Evolutionary conservation across 352 stramenopile genomes (phyloP).

Genomic region (Peronospora farinosa): DNA sequence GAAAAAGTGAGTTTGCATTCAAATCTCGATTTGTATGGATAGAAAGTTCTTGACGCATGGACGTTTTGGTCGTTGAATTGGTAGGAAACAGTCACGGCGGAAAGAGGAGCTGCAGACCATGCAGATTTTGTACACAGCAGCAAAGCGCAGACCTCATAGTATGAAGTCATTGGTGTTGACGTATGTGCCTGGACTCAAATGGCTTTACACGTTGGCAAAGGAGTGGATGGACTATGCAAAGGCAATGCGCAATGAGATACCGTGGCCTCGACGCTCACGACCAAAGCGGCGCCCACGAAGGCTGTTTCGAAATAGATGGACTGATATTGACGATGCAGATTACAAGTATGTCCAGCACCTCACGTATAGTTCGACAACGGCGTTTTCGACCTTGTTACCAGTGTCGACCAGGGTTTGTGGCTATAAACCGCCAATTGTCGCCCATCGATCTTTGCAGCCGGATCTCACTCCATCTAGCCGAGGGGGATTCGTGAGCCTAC

Average conservation of each 20-base stretch:
- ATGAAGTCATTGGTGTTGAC: slow-evolving; percentile 34
- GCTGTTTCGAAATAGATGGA: slow-evolving; percentile 30
- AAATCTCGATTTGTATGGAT: background rate
- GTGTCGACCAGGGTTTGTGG: background rate
- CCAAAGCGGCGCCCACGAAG: slow-evolving; percentile 22
- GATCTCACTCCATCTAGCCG: slow-evolving; percentile 34
- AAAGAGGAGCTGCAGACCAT: slow-evolving; percentile 46
- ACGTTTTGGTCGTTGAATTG: background rate
- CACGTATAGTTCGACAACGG: slow-evolving; percentile 10
- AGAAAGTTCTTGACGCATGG: background rate
- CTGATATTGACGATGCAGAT: slow-evolving; percentile 39
- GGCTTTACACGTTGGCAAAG: slow-evolving; percentile 23
- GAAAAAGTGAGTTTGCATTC: slow-evolving; percentile 23
- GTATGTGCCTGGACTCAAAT: slow-evolving; percentile 35
- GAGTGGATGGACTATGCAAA: slow-evolving; percentile 33
- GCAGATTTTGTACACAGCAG: slow-evolving; percentile 37
- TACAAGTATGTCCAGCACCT: slow-evolving; percentile 42
- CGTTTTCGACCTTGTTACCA: slow-evolving; percentile 17
- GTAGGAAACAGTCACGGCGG: slow-evolving; percentile 28
- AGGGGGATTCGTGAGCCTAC: slow-evolving; percentile 41
- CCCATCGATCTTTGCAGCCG: slow-evolving; percentile 14
- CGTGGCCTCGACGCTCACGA: slow-evolving; percentile 14
- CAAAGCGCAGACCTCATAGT: slow-evolving; percentile 34
- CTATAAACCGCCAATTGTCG: slow-evolving; percentile 9
- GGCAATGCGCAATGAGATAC: slow-evolving; percentile 7